Conservation (phyloP, 2,329 filamentous ascomycete genomes). For the Calonectria multiphialidica region DNA sequence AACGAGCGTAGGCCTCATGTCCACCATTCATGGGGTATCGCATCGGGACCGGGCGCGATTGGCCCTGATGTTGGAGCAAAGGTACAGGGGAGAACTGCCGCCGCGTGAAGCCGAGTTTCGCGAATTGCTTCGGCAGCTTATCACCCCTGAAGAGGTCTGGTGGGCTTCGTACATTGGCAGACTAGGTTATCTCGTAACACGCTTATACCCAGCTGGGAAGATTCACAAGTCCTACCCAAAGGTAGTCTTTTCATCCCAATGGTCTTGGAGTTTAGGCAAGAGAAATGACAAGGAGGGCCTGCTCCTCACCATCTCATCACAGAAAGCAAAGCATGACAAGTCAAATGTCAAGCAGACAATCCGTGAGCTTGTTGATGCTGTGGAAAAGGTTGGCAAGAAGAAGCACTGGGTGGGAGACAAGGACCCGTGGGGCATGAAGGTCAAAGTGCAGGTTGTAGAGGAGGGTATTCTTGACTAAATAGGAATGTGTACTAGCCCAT, state of each 20-base stretch:
- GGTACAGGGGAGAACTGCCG: slow-evolving; percentile 73
- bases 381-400: slow-evolving; percentile 70
- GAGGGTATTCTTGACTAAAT: slow-evolving; percentile 41
- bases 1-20: slow-evolving; percentile 73
- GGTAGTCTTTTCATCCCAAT: slow-evolving; percentile 54
- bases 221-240: slow-evolving; percentile 53
- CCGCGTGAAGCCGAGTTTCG: slow-evolving; percentile 69
- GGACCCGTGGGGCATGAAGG: slow-evolving; percentile 53
- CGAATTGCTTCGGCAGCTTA: slow-evolving; percentile 62
- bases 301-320: slow-evolving; percentile 57
- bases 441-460: slow-evolving; percentile 49
- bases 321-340: slow-evolving; percentile 50
- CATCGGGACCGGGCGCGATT: slow-evolving; percentile 72
- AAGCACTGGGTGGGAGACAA: slow-evolving; percentile 63
- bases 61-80: slow-evolving; percentile 72
- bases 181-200: slow-evolving; percentile 68
- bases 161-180: slow-evolving; percentile 75
- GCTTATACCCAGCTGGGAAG: slow-evolving; percentile 71
- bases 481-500: too few relatives aligned
- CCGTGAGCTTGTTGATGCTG: slow-evolving; percentile 52
- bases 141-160: slow-evolving; percentile 69
- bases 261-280: slow-evolving; percentile 56
- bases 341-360: slow-evolving; percentile 55
- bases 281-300: slow-evolving; percentile 54
- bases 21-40: slow-evolving; percentile 70